phyloP scores from a whole-genome alignment of 2,329 filamentous ascomycete genomes.

The Aspergillus sp. region DNA sequence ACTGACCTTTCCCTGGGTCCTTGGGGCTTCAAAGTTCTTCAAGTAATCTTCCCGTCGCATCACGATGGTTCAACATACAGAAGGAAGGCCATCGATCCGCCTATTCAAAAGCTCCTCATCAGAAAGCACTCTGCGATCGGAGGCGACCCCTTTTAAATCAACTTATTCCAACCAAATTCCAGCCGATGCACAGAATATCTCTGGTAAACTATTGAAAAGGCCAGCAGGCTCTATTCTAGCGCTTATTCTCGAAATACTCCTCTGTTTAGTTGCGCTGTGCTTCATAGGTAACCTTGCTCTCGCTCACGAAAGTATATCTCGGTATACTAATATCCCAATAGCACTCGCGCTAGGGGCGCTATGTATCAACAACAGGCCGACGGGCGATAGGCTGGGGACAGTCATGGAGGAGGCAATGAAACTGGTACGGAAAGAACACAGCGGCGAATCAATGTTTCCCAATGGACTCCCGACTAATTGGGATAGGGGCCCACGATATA shows the following conservation, averaged over 20 bases:
- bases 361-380: no score
- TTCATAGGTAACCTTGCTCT: no score
- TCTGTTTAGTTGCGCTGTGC: no score
- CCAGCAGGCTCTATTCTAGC: slow-evolving; percentile 5
- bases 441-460: no score
- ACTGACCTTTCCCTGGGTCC: not conserved
- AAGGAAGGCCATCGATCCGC: not conserved
- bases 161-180: not conserved
- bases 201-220: not conserved
- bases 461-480: no score
- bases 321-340: no score
- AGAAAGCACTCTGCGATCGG: not conserved
- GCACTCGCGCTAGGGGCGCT: no score
- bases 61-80: not conserved
- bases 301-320: no score
- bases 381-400: no score
- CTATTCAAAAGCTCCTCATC: not conserved
- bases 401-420: no score
- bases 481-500: no score
- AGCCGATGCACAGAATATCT: not conserved
- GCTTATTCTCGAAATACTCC: not conserved
- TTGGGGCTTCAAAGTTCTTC: not conserved
- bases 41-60: not conserved
- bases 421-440: no score
- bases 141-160: not conserved